Percentiles rank a stretch among this genome's conserved stretches.
Evolutionary conservation across 164 flowering plant genomes (phyloP).

Genomic region (Protea cynaroides): DNA sequence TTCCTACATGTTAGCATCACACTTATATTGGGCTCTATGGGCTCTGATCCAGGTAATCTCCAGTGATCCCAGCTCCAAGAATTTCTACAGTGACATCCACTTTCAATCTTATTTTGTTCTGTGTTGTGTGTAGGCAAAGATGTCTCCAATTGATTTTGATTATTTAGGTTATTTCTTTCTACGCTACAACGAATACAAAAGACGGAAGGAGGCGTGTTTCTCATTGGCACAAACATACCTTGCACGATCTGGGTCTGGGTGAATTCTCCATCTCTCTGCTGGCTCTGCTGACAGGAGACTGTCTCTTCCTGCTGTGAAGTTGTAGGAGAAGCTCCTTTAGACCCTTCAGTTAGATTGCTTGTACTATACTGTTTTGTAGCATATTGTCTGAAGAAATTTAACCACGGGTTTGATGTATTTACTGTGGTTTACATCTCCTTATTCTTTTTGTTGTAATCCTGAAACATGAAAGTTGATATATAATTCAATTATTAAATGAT

Average conservation of each 20-base stretch:
- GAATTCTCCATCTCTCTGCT: not conserved
- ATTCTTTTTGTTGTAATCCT: not conserved
- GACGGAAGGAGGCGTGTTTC: slow-evolving; percentile 45
- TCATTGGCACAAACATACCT: slow-evolving; percentile 48
- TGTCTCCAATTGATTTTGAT: slow-evolving; percentile 90
- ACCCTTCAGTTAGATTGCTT: slow-evolving; percentile 1
- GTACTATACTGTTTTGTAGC: slow-evolving; percentile 25
- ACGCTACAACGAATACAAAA: slow-evolving; percentile 76
- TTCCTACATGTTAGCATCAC: slow-evolving; percentile 69
- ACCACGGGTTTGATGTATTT: not conserved
- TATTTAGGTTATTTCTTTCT: slow-evolving; percentile 87
- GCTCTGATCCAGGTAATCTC: slow-evolving; percentile 76
- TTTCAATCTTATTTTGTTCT: not conserved
- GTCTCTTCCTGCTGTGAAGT: slow-evolving; percentile 8
- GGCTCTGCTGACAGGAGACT: not conserved
- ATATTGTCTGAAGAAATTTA: not conserved
- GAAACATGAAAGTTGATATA: not conserved
- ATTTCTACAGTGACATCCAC: not conserved
- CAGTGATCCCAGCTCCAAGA: not conserved
- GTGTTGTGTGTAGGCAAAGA: slow-evolving; percentile 52
- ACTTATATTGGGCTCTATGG: slow-evolving; percentile 95
- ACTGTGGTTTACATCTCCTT: not conserved
- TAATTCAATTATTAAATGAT: too few species aligned
- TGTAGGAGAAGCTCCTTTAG: not conserved
- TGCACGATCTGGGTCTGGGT: slow-evolving; percentile 14